Evolutionary conservation across 129 eudicot genomes (phyloP), one percentile per base, ranked within the genome.

Genomic region (Deinandra increscens): DNA sequence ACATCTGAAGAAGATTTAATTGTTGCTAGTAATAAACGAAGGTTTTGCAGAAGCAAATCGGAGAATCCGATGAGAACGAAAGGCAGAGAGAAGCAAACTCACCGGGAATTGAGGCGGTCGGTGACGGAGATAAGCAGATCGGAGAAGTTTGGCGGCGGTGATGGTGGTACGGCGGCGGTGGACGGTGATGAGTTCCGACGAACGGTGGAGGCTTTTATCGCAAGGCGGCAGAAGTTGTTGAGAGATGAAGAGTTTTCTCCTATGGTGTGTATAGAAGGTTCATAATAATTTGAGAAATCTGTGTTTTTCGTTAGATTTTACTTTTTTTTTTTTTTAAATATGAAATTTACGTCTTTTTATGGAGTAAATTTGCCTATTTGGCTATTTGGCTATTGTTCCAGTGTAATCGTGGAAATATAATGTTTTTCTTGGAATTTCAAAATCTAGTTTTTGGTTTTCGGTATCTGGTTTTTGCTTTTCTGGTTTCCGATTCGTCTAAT

Each of bases 121-220:
- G 56, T 17, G 56, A 50, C 56, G 26, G 56, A 50, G 56, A 61
- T 87, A 20, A 51, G 70, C 37, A 58, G 69, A 49, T 39, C 60
- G 71, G 34, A 71, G 29, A 29, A 44, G 15, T 18, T 6, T 1
- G 70, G 9, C 43, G 46, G 13, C 12, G 26, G 61, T 19, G 62
- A 4, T 42, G 59, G 76, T 49, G 56, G 4, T 17, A 8, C 12
- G 36, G 60, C 76, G 23, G 86, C 63, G 75, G 86, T 79, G 49
- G 56, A 6, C 4, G 41, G 78, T 53, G 95, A 89, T 9, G 98
- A 93, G 75, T 93, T 93, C 82, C 73, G 90, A 81, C 75, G 72
- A 17, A 85, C 85, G 26, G 95, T 93, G 62, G 98, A 93, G 80
- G 95, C 72, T 46, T 93, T 89, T 60, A 93, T 93, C 68, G 95